These are phyloP conservation scores for Peltaster fructicola DNA, from an alignment of 2,329 filamentous ascomycete species.

Conservation along the genomic window DNA sequence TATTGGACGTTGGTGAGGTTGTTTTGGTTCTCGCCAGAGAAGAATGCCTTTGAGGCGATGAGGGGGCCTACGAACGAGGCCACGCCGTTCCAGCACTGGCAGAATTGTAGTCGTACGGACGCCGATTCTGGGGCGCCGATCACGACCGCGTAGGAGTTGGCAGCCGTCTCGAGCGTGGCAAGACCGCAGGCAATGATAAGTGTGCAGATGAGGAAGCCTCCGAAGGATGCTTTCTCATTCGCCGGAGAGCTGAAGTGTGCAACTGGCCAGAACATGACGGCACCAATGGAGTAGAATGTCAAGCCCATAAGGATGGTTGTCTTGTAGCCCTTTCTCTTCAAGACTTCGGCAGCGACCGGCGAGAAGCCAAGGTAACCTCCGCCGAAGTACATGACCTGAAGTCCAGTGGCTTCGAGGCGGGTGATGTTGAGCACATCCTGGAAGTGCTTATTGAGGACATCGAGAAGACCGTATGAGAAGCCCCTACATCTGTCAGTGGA, in stretches of 20 bases:
- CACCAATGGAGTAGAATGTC: conserved; percentile 20
- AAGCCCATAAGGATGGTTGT: conserved; percentile 27
- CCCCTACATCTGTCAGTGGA: too few relatives aligned
- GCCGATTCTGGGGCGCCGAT: conserved; percentile 20
- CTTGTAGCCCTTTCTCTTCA: conserved; percentile 28
- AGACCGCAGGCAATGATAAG: conserved; percentile 23
- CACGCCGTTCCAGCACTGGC: conserved; percentile 21
- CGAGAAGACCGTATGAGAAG: conserved; percentile 20
- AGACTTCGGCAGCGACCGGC: conserved; percentile 24
- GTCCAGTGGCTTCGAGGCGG: conserved; percentile 24
- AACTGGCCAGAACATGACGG: conserved; percentile 22
- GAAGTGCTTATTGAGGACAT: conserved; percentile 23
- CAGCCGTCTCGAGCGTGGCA: conserved; percentile 22
- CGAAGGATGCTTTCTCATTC: conserved; percentile 18
- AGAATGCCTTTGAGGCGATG: conserved; percentile 23
- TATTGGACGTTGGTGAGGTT: conserved; percentile 21
- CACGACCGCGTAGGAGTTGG: conserved; percentile 23
- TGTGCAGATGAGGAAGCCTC: conserved; percentile 22
- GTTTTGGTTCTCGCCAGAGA: conserved; percentile 16
- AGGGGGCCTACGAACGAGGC: conserved; percentile 23
- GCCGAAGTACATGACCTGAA: conserved; percentile 26
- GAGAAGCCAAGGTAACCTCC: conserved; percentile 26
- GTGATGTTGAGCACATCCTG: conserved; percentile 21
- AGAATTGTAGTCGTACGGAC: conserved; percentile 22
- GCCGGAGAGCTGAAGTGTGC: conserved; percentile 17